Evolutionary conservation across 2,329 filamentous ascomycete genomes (phyloP), one percentile per base, ranked within the genome.

Genomic region (Pestalotiopsis sp.): DNA sequence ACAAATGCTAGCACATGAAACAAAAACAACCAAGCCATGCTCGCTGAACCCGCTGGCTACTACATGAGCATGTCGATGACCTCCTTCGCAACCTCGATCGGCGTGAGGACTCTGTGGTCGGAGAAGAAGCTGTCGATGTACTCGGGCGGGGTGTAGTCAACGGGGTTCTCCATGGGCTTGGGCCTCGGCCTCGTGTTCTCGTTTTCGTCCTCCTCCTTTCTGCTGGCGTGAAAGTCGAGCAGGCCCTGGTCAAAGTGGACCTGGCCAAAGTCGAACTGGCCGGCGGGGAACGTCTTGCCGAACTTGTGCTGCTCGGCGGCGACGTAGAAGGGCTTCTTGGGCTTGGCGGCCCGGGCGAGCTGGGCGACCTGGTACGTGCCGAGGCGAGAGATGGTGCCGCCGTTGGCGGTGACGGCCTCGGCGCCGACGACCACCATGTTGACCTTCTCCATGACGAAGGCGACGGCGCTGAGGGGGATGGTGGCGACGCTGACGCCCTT

Each of bases 271-370:
- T 84, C 81, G 27, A 84, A 78, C 80, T 97, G 94, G 71, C 91
- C 90, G 25, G 96, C 83, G 1, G 95, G 93, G 75, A 95, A 96
- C 67, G 96, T 87, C 75, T 94, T 88, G 60, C 97, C 94, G 78
- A 99, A 98, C 83, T 99, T 99, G 85, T 99, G 96, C 75, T 93
- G 97, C 83, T 99, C 96, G 1, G 92, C 92, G 4, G 96, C 94
- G 20, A 97, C 94, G 76, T 97, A 97, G 74, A 98, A 93, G 52
- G 91, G 89, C 59, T 84, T 84, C 14, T 52, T 17, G 17, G 45
- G 45, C 36, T 81, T 79, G 70, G 88, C 87, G 14, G 87, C 87
- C 75, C 91, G 91, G 4, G 95, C 94, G 66, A 98, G 83, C 73
- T 94, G 84, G 2, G 93, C 95, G 74, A 98, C 91, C 83, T 97